phyloP scores from a whole-genome alignment of 345 rosid species.

The Ceriops tagal region DNA sequence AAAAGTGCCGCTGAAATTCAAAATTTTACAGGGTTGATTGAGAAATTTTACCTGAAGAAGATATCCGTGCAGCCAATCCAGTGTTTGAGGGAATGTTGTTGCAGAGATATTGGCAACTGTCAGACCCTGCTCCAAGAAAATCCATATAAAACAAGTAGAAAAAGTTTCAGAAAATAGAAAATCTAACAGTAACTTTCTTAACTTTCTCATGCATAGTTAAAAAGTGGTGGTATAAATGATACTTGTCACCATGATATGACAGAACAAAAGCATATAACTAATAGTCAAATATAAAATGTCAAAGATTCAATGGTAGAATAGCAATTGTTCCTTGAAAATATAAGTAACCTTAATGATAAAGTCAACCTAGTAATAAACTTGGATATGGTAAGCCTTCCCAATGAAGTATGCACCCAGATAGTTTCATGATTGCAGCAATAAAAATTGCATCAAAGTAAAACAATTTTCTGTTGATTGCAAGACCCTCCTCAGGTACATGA shows the following conservation, averaged over 20 bases:
- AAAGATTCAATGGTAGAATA: background rate
- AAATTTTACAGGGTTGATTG: conserved; percentile 5
- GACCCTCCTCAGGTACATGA: background rate
- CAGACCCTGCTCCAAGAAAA: conserved; percentile 42
- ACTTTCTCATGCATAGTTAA: background rate
- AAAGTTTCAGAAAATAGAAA: background rate
- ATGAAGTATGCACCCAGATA: no score
- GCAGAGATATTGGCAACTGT: conserved; percentile 76
- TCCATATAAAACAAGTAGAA: background rate
- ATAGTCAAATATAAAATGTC: background rate
- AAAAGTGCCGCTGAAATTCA: background rate
- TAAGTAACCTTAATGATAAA: background rate
- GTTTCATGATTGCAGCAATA: no score
- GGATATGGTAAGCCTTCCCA: background rate
- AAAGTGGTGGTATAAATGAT: background rate
- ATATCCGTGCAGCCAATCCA: conserved; percentile 77
- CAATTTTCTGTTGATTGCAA: background rate
- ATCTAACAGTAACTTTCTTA: background rate
- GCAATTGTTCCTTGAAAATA: background rate
- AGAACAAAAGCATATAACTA: background rate
- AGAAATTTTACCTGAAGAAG: conserved; percentile 72
- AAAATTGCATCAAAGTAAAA: conserved; percentile 1
- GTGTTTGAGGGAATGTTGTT: conserved; percentile 82
- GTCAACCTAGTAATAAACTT: background rate
- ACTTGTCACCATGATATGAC: no score